A percentile compares a stretch with the other conserved stretches of the same genome.
phyloP scores from a whole-genome alignment of 2,329 filamentous ascomycete genomes.

The Ophiocordyceps australis region DNA sequence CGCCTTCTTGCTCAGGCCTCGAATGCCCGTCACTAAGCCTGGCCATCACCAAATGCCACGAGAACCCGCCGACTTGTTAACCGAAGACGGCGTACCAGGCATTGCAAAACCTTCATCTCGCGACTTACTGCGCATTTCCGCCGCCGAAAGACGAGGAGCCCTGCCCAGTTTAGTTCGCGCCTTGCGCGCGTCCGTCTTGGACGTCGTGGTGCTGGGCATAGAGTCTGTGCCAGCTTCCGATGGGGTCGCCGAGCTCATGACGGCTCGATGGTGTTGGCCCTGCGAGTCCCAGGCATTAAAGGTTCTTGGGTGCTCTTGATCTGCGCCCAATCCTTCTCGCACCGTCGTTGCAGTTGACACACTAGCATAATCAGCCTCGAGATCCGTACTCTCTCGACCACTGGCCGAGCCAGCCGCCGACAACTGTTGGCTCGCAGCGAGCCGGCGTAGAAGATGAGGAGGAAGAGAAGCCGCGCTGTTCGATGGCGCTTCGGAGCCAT shows the following conservation, averaged over 20 bases:
- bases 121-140: not conserved
- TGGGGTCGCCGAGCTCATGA: slow-evolving; percentile 8
- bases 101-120: too few species aligned
- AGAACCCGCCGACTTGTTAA: too few species aligned
- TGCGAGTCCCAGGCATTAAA: slow-evolving; percentile 14
- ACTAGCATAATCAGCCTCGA: slow-evolving; percentile 1
- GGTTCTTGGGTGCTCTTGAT: not conserved
- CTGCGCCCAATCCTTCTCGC: slow-evolving; percentile 4
- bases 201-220: not conserved
- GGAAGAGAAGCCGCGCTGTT: not conserved
- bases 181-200: not conserved
- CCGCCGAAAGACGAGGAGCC: slow-evolving; percentile 1
- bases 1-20: too few species aligned
- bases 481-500: not conserved
- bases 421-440: not conserved
- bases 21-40: too few species aligned
- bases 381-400: not conserved
- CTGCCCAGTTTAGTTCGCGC: slow-evolving; percentile 4
- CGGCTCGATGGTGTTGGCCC: slow-evolving; percentile 6
- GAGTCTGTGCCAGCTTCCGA: slow-evolving; percentile 5
- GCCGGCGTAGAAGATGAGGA: not conserved
- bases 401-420: not conserved
- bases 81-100: too few species aligned
- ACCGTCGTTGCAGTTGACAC: slow-evolving; percentile 13
- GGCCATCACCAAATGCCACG: too few species aligned